These are phyloP conservation scores for Polytolypa hystricis DNA, from an alignment of 2,329 filamentous ascomycete species.

Conservation along the genomic window DNA sequence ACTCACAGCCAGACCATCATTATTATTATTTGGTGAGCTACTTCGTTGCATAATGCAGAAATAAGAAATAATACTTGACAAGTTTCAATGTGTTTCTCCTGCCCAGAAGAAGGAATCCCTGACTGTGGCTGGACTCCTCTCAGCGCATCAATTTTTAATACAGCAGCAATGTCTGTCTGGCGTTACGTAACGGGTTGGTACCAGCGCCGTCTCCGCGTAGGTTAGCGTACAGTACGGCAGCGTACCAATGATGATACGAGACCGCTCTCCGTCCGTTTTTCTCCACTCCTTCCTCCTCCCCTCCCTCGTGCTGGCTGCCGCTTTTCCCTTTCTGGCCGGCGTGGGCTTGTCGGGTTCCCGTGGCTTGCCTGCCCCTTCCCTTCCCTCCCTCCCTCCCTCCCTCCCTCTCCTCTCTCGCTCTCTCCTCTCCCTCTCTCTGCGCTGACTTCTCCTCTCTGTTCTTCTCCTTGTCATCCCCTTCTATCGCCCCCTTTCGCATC, in stretches of 20 bases:
- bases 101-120: too few relatives aligned
- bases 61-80: too few relatives aligned
- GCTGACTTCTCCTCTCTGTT: constrained; percentile 12
- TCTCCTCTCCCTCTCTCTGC: constrained; percentile 11
- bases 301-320: neutral
- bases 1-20: too few relatives aligned
- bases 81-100: too few relatives aligned
- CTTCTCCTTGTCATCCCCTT: constrained; percentile 13
- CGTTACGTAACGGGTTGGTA: too few relatives aligned
- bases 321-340: constrained; percentile 4
- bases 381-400: constrained; percentile 15
- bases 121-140: neutral
- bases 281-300: constrained; percentile 9
- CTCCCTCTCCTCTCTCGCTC: constrained; percentile 53
- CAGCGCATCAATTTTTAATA: neutral
- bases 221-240: too few relatives aligned
- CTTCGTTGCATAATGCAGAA: too few relatives aligned
- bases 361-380: constrained; percentile 9
- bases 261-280: constrained; percentile 3
- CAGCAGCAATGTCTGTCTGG: neutral
- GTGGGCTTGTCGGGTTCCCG: constrained; percentile 4
- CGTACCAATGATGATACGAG: too few relatives aligned
- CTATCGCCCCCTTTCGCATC: constrained; percentile 4
- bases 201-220: neutral
- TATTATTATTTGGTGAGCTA: too few relatives aligned